These are phyloP conservation scores for Periconia sp. DNA, from an alignment of 2,329 filamentous ascomycete species.

Conservation along the genomic window DNA sequence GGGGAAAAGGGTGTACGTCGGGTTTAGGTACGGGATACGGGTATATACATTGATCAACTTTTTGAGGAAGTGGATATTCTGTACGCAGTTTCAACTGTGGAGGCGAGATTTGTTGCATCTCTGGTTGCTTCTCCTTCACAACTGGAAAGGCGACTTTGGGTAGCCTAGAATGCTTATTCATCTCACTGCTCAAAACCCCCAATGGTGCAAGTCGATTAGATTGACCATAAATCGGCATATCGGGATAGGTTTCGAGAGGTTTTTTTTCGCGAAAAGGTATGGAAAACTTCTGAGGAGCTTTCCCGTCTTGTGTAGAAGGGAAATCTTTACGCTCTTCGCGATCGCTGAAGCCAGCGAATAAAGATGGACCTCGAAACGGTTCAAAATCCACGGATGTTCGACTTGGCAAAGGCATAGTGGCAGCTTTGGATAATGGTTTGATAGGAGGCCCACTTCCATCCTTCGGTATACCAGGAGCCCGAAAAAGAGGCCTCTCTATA, in stretches of 20 bases:
- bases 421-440: slow-evolving; percentile 20
- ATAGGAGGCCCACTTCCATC: slow-evolving; percentile 11
- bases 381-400: slow-evolving; percentile 17
- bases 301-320: no score
- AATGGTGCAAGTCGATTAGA: neutral
- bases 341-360: slow-evolving; percentile 28
- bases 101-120: no score
- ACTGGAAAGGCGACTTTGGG: no score
- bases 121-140: no score
- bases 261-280: slow-evolving; percentile 22
- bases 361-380: slow-evolving; percentile 19
- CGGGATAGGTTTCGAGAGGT: slow-evolving; percentile 12
- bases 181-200: no score
- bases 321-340: slow-evolving; percentile 21
- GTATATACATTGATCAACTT: no score
- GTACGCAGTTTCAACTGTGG: no score
- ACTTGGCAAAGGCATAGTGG: slow-evolving; percentile 22
- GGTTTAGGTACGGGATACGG: no score
- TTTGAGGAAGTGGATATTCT: no score
- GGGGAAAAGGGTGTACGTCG: no score
- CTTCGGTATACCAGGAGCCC: slow-evolving; percentile 30
- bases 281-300: neutral
- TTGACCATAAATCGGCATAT: slow-evolving; percentile 14
- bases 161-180: no score
- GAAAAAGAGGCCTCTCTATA: slow-evolving; percentile 14